Base-by-base conservation (phyloP, 441 rosid species). In the Populus hybrid region DNA sequence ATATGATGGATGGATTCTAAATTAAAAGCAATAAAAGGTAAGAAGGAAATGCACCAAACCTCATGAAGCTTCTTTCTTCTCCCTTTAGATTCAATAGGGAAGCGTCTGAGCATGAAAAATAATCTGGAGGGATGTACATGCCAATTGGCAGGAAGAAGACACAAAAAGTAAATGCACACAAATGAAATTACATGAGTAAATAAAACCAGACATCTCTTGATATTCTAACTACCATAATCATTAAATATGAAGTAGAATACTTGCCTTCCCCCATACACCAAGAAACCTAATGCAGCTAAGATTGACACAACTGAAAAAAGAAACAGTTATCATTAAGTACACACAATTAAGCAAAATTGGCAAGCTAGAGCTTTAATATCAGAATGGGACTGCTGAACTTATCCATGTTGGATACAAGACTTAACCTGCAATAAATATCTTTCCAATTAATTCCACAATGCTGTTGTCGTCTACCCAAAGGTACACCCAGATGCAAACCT, bases 51-150 rank as follows among this genome's bases (percentile, higher is more conserved):
- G 71, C n/a, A 70, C 7, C 79, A 75, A 85, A 96, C 99, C 99
- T 96, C 99, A 35, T 89, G 91, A 76, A 96, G 98, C 81, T 96
- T 96, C 91, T 93, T 96, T 85, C 97, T 88, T 89, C 99, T 90
- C 78, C 99, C 97, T 88, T 92, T 94, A 69, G 99, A 96, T 85
- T 94, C 99, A 36, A 94, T 90, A 18, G 99, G 98, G 84, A 94
- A 94, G 36, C 97, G 92, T 85, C 93, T 91, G 79, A 94, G 89
- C 99, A 95, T 94, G 86, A 90, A 85, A 84, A 91, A 94, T 80
- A 96, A 90, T 80, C 98, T 95, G 85, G 68, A 82, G 73, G 68
- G 61, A 82, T 32, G 23, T 20, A 40, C 16, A 73, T n/a, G 26
- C 77, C 23, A 67, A 40, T 53, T 34, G 40, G 81, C 34, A 46